Evolutionary conservation across 139 green algal genomes (phyloP).

Genomic region (Spirogloea muscicola): DNA sequence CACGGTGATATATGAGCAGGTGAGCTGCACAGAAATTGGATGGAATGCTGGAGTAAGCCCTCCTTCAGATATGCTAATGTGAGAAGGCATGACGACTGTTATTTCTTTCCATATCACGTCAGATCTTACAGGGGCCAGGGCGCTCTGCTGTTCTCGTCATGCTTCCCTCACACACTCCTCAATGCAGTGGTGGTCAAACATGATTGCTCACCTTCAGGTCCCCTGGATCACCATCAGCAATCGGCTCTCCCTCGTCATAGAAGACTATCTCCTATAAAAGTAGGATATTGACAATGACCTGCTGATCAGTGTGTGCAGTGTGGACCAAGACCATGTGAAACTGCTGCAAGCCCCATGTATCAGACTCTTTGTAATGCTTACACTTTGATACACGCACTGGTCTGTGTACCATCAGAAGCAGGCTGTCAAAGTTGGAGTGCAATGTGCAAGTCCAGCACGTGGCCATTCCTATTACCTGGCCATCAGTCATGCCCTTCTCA

Average conservation of each 20-base stretch:
- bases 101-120: too few species aligned
- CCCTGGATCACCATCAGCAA: slow-evolving; percentile 90
- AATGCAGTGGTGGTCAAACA: too few species aligned
- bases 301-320: background rate
- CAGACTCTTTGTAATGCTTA: background rate
- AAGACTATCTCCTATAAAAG: slow-evolving; percentile 72
- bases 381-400: background rate
- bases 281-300: background rate
- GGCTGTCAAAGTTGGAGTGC: background rate
- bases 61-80: too few species aligned
- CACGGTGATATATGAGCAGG: too few species aligned
- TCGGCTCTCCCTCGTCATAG: slow-evolving; percentile 92
- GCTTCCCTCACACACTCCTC: too few species aligned
- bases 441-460: slow-evolving; percentile 23
- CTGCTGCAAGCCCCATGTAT: background rate
- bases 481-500: slow-evolving; percentile 82
- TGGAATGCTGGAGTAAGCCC: too few species aligned
- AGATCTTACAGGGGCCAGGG: too few species aligned
- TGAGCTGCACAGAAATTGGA: too few species aligned
- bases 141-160: too few species aligned
- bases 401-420: background rate
- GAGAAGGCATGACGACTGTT: too few species aligned
- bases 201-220: slow-evolving; percentile 72
- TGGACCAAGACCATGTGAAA: background rate
- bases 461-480: slow-evolving; percentile 49